Base-by-base conservation (phyloP, 2,329 filamentous ascomycete genomes). In the Alternaria solani region DNA sequence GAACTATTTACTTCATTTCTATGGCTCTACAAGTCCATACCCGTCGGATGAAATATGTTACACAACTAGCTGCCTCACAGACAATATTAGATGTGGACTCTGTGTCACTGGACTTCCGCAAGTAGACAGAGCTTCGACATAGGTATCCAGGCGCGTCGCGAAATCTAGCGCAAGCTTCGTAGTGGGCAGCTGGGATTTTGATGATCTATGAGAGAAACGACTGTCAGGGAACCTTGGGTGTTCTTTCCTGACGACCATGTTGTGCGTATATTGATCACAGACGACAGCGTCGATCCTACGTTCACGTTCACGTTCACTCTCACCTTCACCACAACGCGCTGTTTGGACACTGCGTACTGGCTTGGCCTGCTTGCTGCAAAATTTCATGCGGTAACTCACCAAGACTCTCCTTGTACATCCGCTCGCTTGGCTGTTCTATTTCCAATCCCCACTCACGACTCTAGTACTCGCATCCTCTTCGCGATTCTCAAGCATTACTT, bases 291-390 rank as follows among this genome's bases (percentile, higher is more conserved):
- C 30, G 23, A 49, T 25, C 34, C 16, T 30, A 38, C 12, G 12
- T 26, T 43, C 43, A 49, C 12, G 12, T 26, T 43, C 43, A 49
- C 23, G 11, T 48, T 60, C 52, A 47, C 57, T 18, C 47, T 51
- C 57, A 57, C 53, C 20, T 47, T 56, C 34, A 51, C 36, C 26
- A 39, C 46, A 34, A 57, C 11, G 41, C 12, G n/a, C 23, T 32
- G 8, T 25, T 25, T 32, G 2, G 20, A 14, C 26, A 26, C 5
- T n/a, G 30, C 38, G 23, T 28, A 11, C 28, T n/a, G 20, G 18
- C 32, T 16, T 16, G 4, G 34, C n/a, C n/a, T 16, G 52, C 26
- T 36, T 51, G 26, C 39, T 25, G 52, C 26, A 16, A 41, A 20
- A 25, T 43, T 11, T 20, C 7, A 30, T 11, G 14, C 38, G 39